A percentile compares a stretch with the other conserved stretches of the same genome.
Evolutionary conservation across 139 green algal genomes (phyloP).

Genomic region (Closterium sp.): DNA sequence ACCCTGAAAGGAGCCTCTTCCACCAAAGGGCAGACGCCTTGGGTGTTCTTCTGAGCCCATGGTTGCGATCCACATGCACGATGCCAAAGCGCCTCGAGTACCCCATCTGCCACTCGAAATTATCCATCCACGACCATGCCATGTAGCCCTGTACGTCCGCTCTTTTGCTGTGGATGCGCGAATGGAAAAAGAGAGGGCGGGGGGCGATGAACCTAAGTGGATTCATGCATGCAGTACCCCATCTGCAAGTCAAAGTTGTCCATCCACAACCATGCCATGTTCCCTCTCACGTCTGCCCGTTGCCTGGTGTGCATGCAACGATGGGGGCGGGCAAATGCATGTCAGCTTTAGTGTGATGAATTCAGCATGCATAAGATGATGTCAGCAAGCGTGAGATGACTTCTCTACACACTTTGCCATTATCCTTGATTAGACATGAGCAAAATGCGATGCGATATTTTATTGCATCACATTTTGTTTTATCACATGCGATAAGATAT

Average conservation of each 20-base stretch:
- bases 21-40: slow-evolving; percentile 8
- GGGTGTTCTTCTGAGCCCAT: background rate
- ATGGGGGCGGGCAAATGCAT: background rate
- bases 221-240: slow-evolving; percentile 56
- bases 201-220: too few species aligned
- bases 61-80: slow-evolving; percentile 53
- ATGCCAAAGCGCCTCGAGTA: slow-evolving; percentile 60
- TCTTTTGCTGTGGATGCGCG: slow-evolving; percentile 16
- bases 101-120: slow-evolving; percentile 58
- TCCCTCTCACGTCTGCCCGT: slow-evolving; percentile 53
- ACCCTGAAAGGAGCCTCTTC: background rate
- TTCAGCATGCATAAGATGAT: background rate
- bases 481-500: too few species aligned
- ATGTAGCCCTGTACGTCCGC: slow-evolving; percentile 57
- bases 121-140: slow-evolving; percentile 61
- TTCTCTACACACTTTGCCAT: too few species aligned
- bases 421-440: too few species aligned
- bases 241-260: slow-evolving; percentile 61
- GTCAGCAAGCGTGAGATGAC: background rate
- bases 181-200: too few species aligned
- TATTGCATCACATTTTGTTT: too few species aligned
- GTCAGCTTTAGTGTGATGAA: background rate
- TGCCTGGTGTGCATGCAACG: background rate
- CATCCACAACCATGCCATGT: slow-evolving; percentile 61
- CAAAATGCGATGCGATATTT: too few species aligned